These are phyloP conservation scores for Austroboletus novae-zelandiae DNA, from an alignment of 1,284 basidiomycete genomes.

Conservation along the genomic window DNA sequence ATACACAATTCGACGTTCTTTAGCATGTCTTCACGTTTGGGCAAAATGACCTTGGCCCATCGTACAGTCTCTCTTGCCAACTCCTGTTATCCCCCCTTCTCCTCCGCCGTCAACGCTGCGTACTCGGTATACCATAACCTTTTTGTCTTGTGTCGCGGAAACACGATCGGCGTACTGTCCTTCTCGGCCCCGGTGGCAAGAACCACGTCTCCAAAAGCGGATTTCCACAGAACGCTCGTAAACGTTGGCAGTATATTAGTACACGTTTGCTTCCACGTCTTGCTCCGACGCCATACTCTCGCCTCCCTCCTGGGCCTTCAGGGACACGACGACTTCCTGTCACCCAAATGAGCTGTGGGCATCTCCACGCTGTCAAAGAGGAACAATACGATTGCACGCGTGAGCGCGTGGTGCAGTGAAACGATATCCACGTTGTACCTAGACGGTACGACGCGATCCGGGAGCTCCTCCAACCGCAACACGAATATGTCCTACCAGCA, in stretches of 20 bases:
- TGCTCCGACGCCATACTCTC: constrained; percentile 2
- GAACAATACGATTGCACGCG: constrained; percentile 64
- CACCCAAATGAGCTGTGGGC: constrained; percentile 61
- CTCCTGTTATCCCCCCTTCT: neutral
- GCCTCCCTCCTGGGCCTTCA: constrained; percentile 10
- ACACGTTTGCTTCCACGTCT: constrained; percentile 22
- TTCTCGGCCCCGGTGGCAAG: constrained; percentile 44
- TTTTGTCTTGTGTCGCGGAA: constrained; percentile 54
- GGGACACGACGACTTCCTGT: constrained; percentile 49
- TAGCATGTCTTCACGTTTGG: constrained; percentile 38
- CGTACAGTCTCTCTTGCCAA: constrained; percentile 15
- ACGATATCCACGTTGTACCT: constrained; percentile 31
- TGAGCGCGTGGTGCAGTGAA: constrained; percentile 44
- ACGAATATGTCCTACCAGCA: constrained; percentile 75
- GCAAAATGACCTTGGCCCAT: constrained; percentile 45
- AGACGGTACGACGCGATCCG: constrained; percentile 41
- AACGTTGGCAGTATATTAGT: constrained; percentile 52
- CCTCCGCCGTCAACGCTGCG: constrained; percentile 44
- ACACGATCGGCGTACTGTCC: constrained; percentile 36
- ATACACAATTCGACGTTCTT: constrained; percentile 20
- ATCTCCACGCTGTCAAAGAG: constrained; percentile 74
- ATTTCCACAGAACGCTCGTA: constrained; percentile 69
- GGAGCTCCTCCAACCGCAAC: constrained; percentile 50
- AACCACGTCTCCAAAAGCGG: constrained; percentile 66
- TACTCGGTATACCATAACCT: constrained; percentile 72